phyloP scores from a whole-genome alignment of 2,329 filamentous ascomycete genomes.

The Arthrobotrys sinensis region DNA sequence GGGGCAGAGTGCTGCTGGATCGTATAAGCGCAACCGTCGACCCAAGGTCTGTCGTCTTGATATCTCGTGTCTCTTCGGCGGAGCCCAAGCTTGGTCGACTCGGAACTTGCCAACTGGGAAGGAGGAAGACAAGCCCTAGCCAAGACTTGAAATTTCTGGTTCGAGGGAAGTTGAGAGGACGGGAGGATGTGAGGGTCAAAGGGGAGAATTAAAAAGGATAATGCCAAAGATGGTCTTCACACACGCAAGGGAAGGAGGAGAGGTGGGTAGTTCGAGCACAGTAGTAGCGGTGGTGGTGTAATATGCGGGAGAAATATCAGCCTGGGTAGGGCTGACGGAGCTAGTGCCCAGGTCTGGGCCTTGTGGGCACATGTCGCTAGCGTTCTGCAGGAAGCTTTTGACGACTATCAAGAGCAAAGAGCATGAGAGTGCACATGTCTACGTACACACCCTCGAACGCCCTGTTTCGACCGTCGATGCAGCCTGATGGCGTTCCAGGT shows the following conservation, averaged over 20 bases:
- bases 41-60: not conserved
- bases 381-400: conserved; percentile 15
- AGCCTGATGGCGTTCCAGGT: not conserved
- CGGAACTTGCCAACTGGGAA: conserved; percentile 10
- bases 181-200: conserved; percentile 6
- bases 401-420: conserved; percentile 12
- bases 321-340: conserved; percentile 61
- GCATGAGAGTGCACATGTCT: conserved; percentile 21
- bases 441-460: not conserved
- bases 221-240: conserved; percentile 41
- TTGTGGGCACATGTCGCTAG: conserved; percentile 49
- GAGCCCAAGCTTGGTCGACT: conserved; percentile 4
- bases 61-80: conserved; percentile 19
- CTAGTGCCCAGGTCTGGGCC: conserved; percentile 40
- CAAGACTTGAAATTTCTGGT: conserved; percentile 29
- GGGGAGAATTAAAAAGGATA: conserved; percentile 13
- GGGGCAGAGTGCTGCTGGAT: not conserved
- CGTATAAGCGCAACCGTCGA: not conserved
- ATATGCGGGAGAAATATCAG: conserved; percentile 55
- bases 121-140: conserved; percentile 20
- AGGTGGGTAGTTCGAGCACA: conserved; percentile 5
- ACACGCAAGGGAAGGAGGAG: conserved; percentile 50
- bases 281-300: conserved; percentile 28
- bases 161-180: conserved; percentile 15
- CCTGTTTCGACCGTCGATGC: not conserved